phyloP scores from a whole-genome alignment of 2,329 filamentous ascomycete genomes.

The Aspergillus terreus region DNA sequence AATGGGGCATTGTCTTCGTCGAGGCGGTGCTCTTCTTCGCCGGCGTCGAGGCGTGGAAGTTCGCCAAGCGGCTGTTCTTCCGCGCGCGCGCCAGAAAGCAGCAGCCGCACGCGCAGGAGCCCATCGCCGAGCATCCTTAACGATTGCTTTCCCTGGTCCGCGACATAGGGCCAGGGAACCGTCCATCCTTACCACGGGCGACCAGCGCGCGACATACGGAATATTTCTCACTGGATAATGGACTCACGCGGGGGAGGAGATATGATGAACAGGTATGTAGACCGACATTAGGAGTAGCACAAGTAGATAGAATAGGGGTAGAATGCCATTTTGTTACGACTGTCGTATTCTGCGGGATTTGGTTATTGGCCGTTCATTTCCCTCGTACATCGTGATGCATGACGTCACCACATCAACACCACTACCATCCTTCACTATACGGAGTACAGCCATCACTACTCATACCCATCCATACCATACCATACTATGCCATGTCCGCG shows the following conservation, averaged over 20 bases:
- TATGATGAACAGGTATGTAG: neutral
- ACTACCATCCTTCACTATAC: too few relatives aligned
- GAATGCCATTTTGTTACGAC: neutral
- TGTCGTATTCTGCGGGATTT: neutral
- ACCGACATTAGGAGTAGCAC: neutral
- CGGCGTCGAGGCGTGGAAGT: slow-evolving; percentile 63
- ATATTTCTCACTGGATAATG: neutral
- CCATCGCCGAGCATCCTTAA: slow-evolving; percentile 10
- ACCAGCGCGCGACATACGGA: neutral
- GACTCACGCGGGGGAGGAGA: neutral
- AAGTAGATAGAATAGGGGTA: neutral
- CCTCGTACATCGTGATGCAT: neutral
- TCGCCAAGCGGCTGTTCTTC: slow-evolving; percentile 55
- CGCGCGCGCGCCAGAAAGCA: slow-evolving; percentile 20
- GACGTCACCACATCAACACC: slow-evolving; percentile 2
- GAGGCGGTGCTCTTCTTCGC: slow-evolving; percentile 58
- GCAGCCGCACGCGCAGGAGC: neutral
- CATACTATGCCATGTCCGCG: neutral
- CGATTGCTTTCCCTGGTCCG: slow-evolving; percentile 15
- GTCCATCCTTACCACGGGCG: neutral
- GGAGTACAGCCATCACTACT: neutral
- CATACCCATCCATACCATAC: neutral
- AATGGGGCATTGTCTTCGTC: slow-evolving; percentile 64
- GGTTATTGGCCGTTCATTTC: neutral
- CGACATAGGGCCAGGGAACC: slow-evolving; percentile 11